phyloP scores from a whole-genome alignment of 805 yeast genomes.

The Saccharomycopsis sp. region DNA sequence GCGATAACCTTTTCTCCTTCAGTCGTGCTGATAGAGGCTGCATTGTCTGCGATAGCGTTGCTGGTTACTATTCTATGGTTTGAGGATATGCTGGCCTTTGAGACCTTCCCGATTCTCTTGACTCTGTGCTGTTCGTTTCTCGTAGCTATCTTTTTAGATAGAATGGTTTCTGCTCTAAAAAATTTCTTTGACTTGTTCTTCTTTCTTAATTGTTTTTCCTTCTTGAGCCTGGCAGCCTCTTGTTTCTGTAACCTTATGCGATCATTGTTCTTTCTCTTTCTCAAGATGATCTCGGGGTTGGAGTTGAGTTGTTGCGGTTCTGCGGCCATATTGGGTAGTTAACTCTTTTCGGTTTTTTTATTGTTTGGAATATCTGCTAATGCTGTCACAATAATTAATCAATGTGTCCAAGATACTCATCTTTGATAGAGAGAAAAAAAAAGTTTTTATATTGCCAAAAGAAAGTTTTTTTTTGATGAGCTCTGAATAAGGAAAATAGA shows the following conservation, averaged over 20 bases:
- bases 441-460: no score
- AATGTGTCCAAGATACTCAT: no score
- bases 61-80: constrained; percentile 19
- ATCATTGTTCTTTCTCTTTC: constrained; percentile 75
- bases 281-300: constrained; percentile 70
- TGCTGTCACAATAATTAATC: no score
- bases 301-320: constrained; percentile 43
- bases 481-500: no score
- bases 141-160: constrained; percentile 56
- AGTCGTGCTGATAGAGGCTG: constrained; percentile 26
- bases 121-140: constrained; percentile 65
- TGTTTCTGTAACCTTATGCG: constrained; percentile 67
- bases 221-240: constrained; percentile 50
- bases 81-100: constrained; percentile 24
- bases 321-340: constrained; percentile 23
- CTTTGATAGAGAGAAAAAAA: no score
- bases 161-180: constrained; percentile 67
- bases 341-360: no score
- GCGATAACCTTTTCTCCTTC: constrained; percentile 25
- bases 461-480: no score
- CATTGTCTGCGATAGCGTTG: constrained; percentile 24
- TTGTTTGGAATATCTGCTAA: no score
- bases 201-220: constrained; percentile 39
- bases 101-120: constrained; percentile 48
- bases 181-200: constrained; percentile 45